phyloP scores from a whole-genome alignment of 371 early-diverging fungal genomes.

The Gilbertella persicaria region DNA sequence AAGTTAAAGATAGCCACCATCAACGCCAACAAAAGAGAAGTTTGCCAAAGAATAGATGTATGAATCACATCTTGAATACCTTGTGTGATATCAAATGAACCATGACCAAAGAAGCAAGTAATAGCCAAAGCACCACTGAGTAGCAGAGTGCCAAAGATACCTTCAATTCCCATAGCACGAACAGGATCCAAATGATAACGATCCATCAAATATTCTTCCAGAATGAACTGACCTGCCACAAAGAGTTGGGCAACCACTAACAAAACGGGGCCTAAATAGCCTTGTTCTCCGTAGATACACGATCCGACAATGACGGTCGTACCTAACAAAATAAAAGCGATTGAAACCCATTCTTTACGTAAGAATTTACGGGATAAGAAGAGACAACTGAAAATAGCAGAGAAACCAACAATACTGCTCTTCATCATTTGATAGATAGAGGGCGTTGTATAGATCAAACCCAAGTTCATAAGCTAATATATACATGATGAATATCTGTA shows the following conservation, averaged over 20 bases:
- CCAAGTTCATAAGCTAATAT: conserved; percentile 40
- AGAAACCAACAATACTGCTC: conserved; percentile 49
- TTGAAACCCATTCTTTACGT: conserved; percentile 37
- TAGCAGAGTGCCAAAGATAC: conserved; percentile 37
- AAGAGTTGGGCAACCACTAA: conserved; percentile 43
- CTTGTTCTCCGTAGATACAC: conserved; percentile 6
- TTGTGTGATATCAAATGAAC: conserved; percentile 25
- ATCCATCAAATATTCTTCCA: conserved; percentile 52
- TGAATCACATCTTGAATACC: conserved; percentile 31
- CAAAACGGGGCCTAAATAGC: conserved; percentile 34
- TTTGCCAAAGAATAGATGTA: conserved; percentile 35
- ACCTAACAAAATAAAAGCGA: conserved; percentile 33
- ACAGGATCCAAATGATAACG: conserved; percentile 43
- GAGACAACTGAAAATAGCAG: conserved; percentile 42
- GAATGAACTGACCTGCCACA: conserved; percentile 44
- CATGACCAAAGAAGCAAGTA: conserved; percentile 23
- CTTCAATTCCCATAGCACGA: conserved; percentile 52
- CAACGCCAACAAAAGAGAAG: conserved; percentile 35
- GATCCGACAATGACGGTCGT: conserved; percentile 24
- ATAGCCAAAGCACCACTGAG: conserved; percentile 23
- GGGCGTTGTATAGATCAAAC: conserved; percentile 47
- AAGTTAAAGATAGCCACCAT: conserved; percentile 52
- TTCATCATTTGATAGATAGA: conserved; percentile 51
- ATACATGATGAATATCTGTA: background rate
- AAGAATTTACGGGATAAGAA: conserved; percentile 46